Evolutionary conservation across 2,329 filamentous ascomycete species (phyloP).

Genomic region (Ilyonectria sp.): DNA sequence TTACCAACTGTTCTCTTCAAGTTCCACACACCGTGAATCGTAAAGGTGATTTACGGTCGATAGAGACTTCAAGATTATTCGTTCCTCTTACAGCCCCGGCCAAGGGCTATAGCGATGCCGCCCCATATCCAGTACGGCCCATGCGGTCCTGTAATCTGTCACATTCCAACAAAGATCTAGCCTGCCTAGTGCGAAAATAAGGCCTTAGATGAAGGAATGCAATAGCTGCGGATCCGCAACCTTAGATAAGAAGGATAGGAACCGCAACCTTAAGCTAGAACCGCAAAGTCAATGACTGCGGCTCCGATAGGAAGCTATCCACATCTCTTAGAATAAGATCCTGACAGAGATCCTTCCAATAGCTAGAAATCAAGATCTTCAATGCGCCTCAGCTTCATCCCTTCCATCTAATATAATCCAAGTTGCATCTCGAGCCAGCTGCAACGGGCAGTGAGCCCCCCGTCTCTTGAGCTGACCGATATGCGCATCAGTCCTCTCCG

Average conservation of each 20-base stretch:
- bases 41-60: background rate
- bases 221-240: background rate
- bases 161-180: background rate
- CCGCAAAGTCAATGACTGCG: background rate
- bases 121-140: constrained; percentile 1
- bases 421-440: background rate
- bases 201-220: background rate
- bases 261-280: background rate
- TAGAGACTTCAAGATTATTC: background rate
- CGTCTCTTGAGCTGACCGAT: background rate
- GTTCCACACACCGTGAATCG: constrained; percentile 2
- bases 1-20: constrained; percentile 3
- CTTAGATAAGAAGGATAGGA: background rate
- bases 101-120: background rate
- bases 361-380: background rate
- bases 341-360: background rate
- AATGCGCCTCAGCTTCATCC: background rate
- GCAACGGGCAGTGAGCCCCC: background rate
- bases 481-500: background rate
- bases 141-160: background rate
- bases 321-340: background rate
- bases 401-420: background rate
- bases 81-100: constrained; percentile 1
- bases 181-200: background rate
- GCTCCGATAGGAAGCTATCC: background rate